These are phyloP conservation scores for Asclepias syriaca DNA, from an alignment of 257 asterid genomes.

Conservation along the genomic window DNA sequence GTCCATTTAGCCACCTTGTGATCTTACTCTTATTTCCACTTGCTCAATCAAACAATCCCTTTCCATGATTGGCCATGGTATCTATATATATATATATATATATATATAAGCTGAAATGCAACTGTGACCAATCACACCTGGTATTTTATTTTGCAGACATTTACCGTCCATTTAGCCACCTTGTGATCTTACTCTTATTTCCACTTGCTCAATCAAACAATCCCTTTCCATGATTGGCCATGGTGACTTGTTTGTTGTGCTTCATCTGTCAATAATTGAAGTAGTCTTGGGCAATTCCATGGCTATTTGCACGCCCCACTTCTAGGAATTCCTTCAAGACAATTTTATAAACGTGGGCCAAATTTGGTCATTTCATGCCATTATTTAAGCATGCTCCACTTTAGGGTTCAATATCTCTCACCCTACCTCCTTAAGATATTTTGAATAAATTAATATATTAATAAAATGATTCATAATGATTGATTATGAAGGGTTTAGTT, in stretches of 20 bases:
- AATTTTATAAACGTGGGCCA: not conserved
- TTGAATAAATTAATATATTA: not conserved
- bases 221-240: too few species aligned
- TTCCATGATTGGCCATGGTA: too few species aligned
- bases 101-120: not conserved
- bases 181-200: not conserved
- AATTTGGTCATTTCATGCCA: not conserved
- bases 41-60: too few species aligned
- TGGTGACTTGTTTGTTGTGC: not conserved
- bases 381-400: slow-evolving; percentile 5
- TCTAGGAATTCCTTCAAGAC: not conserved
- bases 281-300: not conserved
- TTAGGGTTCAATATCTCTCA: not conserved
- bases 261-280: not conserved
- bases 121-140: slow-evolving; percentile 13
- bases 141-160: slow-evolving; percentile 7
- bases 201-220: not conserved
- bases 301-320: too few species aligned
- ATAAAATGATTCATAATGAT: not conserved
- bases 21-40: not conserved
- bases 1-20: not conserved
- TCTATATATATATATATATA: too few species aligned
- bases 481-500: too few species aligned
- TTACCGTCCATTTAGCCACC: not conserved
- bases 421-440: not conserved